Base-by-base conservation (phyloP, 305 asterid genomes). In the Rubia peregrina region DNA sequence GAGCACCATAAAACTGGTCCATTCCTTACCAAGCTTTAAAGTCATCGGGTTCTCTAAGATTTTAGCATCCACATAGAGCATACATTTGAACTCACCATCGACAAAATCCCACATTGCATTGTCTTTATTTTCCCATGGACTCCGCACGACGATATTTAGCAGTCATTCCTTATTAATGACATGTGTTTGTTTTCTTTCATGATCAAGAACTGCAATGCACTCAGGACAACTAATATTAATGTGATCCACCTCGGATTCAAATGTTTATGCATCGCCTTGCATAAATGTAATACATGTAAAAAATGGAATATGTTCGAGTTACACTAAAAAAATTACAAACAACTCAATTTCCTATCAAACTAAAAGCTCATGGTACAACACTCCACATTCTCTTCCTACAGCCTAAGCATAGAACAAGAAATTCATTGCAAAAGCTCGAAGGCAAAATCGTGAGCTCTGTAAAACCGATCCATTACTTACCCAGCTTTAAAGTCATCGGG, bases 41-140 rank as follows among this genome's bases (percentile, higher is more conserved):
- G 89, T 88, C 71, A 93, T 84, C 51, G 80, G 83, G 81, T 83
- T 90, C 76, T 88, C 98, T 33, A 88, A 62, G 11, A 92, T 94
- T 71, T 95, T 94, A 24, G 91, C 97, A 72, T 84, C 85, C 8
- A 87, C 90, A 16, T 96, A 92, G 0, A 92, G 72, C 98, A 90
- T 93, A 75, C 88, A 91, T 49, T 84, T 90, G 83, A 89, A 93
- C 79, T 90, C 98, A 7, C 84, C 96, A 36, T 90, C 95, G 0
- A 96, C 97, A 67, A 92, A 86, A 84, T 90, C 96, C 1, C 81
- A 67, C 96, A 92, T 92, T 62, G 94, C 87, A 80, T 86, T 92
- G 0, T 96, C 78, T 70, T 90, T 92, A 83, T 89, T 92, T 65
- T 90, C 97, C 98, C 98, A 93, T 41, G 97, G 96, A 75, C 90